These are phyloP conservation scores for Dissoconium aciculare DNA, from an alignment of 2,329 filamentous ascomycete species.

Conservation along the genomic window DNA sequence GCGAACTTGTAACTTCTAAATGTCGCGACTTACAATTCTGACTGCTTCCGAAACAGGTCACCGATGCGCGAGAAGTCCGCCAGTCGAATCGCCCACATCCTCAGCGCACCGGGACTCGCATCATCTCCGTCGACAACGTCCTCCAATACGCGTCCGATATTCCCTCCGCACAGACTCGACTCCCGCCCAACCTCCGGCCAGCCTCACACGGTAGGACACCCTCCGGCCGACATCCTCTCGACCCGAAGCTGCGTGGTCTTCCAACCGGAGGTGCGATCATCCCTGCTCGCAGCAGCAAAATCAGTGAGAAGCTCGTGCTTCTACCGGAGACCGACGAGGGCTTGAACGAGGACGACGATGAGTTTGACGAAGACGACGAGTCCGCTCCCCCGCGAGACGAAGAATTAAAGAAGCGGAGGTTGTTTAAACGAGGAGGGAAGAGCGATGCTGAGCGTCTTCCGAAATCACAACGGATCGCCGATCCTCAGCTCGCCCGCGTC, in stretches of 20 bases:
- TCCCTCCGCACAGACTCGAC: constrained; percentile 78
- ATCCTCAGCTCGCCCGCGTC: constrained; percentile 60
- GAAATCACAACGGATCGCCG: constrained; percentile 68
- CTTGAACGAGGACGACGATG: constrained; percentile 34
- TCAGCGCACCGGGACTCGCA: constrained; percentile 39
- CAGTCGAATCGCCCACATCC: constrained; percentile 10
- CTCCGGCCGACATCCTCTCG: constrained; percentile 37
- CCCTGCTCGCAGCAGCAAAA: constrained; percentile 78
- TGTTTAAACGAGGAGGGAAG: constrained; percentile 53
- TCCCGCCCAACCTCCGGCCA: constrained; percentile 44
- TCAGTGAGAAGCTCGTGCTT: constrained; percentile 91
- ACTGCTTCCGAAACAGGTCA: constrained; percentile 12
- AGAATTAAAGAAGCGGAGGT: constrained; percentile 41
- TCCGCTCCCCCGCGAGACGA: constrained; percentile 50
- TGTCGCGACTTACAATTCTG: constrained; percentile 1
- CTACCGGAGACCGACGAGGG: constrained; percentile 63
- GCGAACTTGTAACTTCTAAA: neutral
- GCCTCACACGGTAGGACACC: constrained; percentile 33
- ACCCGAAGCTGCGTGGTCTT: constrained; percentile 39
- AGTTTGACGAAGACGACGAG: constrained; percentile 40
- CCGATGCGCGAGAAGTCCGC: constrained; percentile 11
- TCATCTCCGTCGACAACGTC: constrained; percentile 84
- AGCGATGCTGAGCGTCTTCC: constrained; percentile 88
- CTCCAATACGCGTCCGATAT: constrained; percentile 90
- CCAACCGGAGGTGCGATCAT: constrained; percentile 34